phyloP scores from a whole-genome alignment of 495 filamentous ascomycete genomes.

The Podospora appendiculata region DNA sequence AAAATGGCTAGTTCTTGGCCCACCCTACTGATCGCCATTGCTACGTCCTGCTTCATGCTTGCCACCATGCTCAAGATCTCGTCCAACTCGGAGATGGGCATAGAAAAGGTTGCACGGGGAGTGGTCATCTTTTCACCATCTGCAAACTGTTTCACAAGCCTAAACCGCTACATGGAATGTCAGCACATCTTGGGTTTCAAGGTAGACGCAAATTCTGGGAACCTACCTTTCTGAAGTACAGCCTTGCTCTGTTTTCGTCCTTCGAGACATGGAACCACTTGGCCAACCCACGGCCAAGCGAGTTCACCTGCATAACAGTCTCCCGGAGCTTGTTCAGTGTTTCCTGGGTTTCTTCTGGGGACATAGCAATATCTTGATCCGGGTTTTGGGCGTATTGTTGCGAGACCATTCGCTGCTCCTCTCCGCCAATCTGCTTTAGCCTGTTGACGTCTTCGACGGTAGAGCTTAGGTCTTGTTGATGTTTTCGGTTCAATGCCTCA shows the following conservation, averaged over 20 bases:
- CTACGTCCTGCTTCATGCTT: slow-evolving; percentile 13
- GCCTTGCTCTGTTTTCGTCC: slow-evolving; percentile 34
- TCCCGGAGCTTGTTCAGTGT: slow-evolving; percentile 23
- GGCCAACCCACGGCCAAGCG: slow-evolving; percentile 24
- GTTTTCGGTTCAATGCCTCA: not conserved
- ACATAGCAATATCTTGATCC: slow-evolving; percentile 25
- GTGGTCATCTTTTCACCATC: slow-evolving; percentile 41
- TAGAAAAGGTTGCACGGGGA: slow-evolving; percentile 45
- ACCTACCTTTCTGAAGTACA: slow-evolving; percentile 42
- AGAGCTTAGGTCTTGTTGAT: not conserved
- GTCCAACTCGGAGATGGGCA: slow-evolving; percentile 49
- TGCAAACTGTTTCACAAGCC: slow-evolving; percentile 52
- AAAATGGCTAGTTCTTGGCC: not conserved
- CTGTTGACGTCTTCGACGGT: not conserved
- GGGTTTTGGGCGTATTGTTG: slow-evolving; percentile 21
- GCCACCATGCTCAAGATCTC: slow-evolving; percentile 27
- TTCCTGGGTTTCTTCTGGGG: slow-evolving; percentile 24
- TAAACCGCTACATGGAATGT: slow-evolving; percentile 36
- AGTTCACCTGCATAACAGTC: slow-evolving; percentile 22
- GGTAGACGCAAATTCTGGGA: no score
- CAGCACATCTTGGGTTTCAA: no score
- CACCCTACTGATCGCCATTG: no score
- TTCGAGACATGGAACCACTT: slow-evolving; percentile 34
- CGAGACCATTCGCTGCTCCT: slow-evolving; percentile 14
- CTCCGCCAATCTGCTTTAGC: slow-evolving; percentile 24